Percentiles rank a stretch among this genome's conserved stretches.
phyloP scores from a whole-genome alignment of 2,329 filamentous ascomycete genomes.

The Fusarium albidum region DNA sequence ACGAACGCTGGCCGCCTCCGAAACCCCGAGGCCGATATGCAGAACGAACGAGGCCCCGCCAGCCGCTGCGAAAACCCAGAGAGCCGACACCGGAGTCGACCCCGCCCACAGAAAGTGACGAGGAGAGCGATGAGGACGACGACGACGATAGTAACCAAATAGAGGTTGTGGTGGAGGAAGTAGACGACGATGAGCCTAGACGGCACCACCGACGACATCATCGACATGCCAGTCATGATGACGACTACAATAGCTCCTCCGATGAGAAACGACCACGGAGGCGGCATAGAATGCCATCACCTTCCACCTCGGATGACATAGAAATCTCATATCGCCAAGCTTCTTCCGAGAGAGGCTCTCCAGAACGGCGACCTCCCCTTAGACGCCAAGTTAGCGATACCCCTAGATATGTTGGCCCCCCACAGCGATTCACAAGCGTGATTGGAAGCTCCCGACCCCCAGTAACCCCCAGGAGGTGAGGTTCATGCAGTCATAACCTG shows the following conservation, averaged over 20 bases:
- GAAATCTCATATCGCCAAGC: slow-evolving; percentile 36
- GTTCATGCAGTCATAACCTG: neutral
- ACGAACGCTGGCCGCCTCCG: slow-evolving; percentile 24
- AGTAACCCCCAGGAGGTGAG: slow-evolving; percentile 44
- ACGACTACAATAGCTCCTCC: slow-evolving; percentile 40
- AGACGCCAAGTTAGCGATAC: slow-evolving; percentile 43
- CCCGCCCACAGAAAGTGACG: slow-evolving; percentile 24
- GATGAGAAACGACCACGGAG: slow-evolving; percentile 35
- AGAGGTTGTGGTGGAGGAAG: slow-evolving; percentile 41
- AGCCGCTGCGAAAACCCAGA: slow-evolving; percentile 24
- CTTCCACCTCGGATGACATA: slow-evolving; percentile 38
- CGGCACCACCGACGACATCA: slow-evolving; percentile 21
- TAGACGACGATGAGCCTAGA: slow-evolving; percentile 39
- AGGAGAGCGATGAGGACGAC: slow-evolving; percentile 24
- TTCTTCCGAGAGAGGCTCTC: slow-evolving; percentile 41
- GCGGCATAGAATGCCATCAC: slow-evolving; percentile 31
- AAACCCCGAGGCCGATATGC: slow-evolving; percentile 33
- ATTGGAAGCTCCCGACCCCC: slow-evolving; percentile 47
- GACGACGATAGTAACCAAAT: slow-evolving; percentile 30
- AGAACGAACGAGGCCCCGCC: slow-evolving; percentile 28
- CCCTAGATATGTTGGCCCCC: slow-evolving; percentile 38
- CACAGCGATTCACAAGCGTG: slow-evolving; percentile 38
- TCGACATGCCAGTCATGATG: slow-evolving; percentile 38
- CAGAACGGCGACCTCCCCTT: slow-evolving; percentile 38
- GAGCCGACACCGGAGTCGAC: slow-evolving; percentile 33